Percentiles rank a stretch among this genome's conserved stretches.
Conservation (phyloP, 495 filamentous ascomycete species). For the Immersiella caudata region DNA sequence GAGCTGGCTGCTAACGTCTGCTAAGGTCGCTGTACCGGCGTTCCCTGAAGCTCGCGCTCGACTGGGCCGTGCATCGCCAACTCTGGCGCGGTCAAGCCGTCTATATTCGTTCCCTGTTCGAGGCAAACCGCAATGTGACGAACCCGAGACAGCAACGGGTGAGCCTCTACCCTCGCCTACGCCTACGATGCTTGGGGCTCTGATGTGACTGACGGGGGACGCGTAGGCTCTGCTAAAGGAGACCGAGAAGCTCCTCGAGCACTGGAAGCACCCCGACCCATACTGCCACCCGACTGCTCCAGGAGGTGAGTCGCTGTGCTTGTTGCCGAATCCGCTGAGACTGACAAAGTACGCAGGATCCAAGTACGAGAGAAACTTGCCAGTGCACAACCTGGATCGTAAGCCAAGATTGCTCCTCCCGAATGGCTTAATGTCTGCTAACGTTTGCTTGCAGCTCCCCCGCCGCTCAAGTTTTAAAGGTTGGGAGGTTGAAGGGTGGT, state of each 20-base stretch:
- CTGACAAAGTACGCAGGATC: conserved; percentile 64
- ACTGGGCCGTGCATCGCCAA: conserved; percentile 89
- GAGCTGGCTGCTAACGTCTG: conserved; percentile 20
- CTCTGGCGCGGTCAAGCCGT: conserved; percentile 94
- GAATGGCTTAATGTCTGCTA: conserved; percentile 9
- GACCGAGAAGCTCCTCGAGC: conserved; percentile 83
- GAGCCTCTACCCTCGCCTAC: conserved; percentile 33
- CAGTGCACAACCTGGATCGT: conserved; percentile 77
- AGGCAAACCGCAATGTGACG: conserved; percentile 83
- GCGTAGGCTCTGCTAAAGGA: conserved; percentile 75
- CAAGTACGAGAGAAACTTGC: conserved; percentile 94
- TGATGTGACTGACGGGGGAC: conserved; percentile 16
- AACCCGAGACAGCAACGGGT: conserved; percentile 90
- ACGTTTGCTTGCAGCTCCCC: conserved; percentile 40
- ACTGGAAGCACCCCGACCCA: conserved; percentile 97
- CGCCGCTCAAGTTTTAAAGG: conserved; percentile 49
- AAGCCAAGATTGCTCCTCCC: conserved; percentile 44
- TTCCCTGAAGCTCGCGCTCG: conserved; percentile 86
- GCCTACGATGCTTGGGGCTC: neutral
- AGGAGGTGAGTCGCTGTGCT: conserved; percentile 67
- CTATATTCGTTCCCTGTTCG: conserved; percentile 94
- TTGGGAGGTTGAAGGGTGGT: neutral
- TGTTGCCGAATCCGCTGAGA: neutral
- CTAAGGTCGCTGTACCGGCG: conserved; percentile 88
- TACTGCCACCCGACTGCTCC: conserved; percentile 87